Evolutionary conservation across 768 basidiomycete genomes (phyloP), one percentile per base, ranked within the genome.

Genomic region (Tulasnella sp.): DNA sequence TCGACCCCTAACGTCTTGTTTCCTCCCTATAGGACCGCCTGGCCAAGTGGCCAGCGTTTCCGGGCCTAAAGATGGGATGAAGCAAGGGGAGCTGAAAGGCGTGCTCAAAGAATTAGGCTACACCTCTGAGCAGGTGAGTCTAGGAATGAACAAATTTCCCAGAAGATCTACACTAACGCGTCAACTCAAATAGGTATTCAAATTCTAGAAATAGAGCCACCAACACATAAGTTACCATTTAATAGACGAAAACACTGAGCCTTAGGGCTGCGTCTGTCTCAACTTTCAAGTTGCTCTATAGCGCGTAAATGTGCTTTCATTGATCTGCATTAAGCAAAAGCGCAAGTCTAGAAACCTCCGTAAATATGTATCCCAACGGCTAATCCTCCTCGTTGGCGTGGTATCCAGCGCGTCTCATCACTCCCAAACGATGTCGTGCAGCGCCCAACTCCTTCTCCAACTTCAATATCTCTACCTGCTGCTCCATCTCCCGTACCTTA

Each of bases 401-500:
- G 67, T 92, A 92, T 68, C 89, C 89, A 53, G 89, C 89, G 48
- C 88, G 79, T 66, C 89, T 79, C 88, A 92, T 91, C 19, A 81
- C 82, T 27, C 89, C 89, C 59, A 92, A 72, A 63, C 80, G 79
- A 70, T 87, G 86, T 63, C 89, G 80, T 19, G 89, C 87, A 47
- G 84, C 93, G 21, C 88, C 88, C 38, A 99, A 76, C 0, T 97
- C 93, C 75, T 96, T 96, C 77, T 98, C 96, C 66, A 97, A 72
- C 69, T 86, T 93, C 65, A 99, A 76, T 65, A 99, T 96, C 70
- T 95, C 89, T n/a, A 98, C 96, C 72, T 97, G 94, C 68, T 95
- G 92, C 74, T 98, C 96, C 93, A 99, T 97, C 80, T 98, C 95
- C 51, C 85, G 80, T 68, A 82, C 87, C 79, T 97, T 97, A 81